phyloP scores from a whole-genome alignment of 164 flowering plant genomes.

The Nelumbo lutea region DNA sequence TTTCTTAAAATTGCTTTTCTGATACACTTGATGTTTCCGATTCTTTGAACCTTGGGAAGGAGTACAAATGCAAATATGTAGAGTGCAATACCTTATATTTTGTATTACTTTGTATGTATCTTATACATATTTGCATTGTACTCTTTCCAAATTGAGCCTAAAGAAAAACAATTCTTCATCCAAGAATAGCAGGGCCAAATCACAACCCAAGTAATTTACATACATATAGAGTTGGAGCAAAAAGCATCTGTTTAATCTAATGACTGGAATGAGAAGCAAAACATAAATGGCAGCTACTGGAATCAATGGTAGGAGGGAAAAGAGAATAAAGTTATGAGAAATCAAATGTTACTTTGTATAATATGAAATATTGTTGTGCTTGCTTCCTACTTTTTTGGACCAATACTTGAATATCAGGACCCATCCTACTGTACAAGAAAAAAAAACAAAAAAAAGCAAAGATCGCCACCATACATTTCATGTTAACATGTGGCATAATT shows the following conservation, averaged over 20 bases:
- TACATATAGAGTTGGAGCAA: not conserved
- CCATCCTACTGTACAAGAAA: constrained; percentile 78
- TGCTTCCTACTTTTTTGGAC: constrained; percentile 96
- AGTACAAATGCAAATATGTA: no score
- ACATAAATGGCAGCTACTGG: not conserved
- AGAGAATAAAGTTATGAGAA: not conserved
- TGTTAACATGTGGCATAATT: not conserved
- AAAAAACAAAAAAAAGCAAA: not conserved
- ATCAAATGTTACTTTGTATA: constrained; percentile 56
- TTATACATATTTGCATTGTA: no score
- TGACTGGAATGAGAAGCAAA: not conserved
- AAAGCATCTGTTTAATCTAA: no score
- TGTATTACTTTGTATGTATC: no score
- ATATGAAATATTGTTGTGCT: constrained; percentile 78
- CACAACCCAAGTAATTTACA: no score
- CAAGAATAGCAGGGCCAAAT: no score
- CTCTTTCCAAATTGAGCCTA: no score
- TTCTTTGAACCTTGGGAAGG: no score
- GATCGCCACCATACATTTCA: not conserved
- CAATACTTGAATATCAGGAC: constrained; percentile 91
- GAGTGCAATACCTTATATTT: no score
- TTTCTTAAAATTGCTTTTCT: no score
- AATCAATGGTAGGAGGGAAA: not conserved
- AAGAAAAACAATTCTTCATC: no score
- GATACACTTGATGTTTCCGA: no score